phyloP scores from a whole-genome alignment of 768 basidiomycete species.

The Hericium alpestre region DNA sequence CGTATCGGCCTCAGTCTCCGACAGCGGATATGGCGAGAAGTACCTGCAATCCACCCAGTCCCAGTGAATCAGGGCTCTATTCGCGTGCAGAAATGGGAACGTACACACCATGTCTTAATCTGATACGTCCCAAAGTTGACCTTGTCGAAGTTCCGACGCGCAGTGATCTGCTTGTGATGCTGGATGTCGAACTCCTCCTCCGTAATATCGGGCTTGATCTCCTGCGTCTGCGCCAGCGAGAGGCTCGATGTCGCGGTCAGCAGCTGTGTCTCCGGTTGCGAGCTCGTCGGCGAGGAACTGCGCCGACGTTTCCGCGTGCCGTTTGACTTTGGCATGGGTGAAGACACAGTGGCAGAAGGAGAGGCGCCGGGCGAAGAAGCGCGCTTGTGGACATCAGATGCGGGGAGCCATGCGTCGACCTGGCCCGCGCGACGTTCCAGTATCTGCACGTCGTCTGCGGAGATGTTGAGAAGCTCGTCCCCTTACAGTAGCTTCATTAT shows the following conservation, averaged over 20 bases:
- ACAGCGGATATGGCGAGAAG: constrained; percentile 83
- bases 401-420: constrained; percentile 66
- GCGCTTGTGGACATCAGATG: constrained; percentile 24
- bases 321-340: constrained; percentile 12
- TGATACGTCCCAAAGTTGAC: constrained; percentile 80
- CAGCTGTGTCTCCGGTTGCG: neutral
- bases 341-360: constrained; percentile 15
- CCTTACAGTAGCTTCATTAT: too few species aligned
- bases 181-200: constrained; percentile 65
- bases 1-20: constrained; percentile 57
- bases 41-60: constrained; percentile 44
- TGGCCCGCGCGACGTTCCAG: constrained; percentile 40
- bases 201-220: constrained; percentile 28
- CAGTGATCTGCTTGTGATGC: constrained; percentile 55
- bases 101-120: constrained; percentile 76
- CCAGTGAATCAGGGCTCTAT: neutral
- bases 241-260: constrained; percentile 6
- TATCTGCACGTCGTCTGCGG: constrained; percentile 38
- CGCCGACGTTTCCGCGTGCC: constrained; percentile 18
- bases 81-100: constrained; percentile 3
- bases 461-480: neutral
- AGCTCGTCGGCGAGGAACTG: constrained; percentile 1
- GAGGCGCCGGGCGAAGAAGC: constrained; percentile 15
- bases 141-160: constrained; percentile 75
- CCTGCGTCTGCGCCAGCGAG: constrained; percentile 8